Percentiles rank a stretch among this genome's conserved stretches.
Evolutionary conservation across 192 early-diverging fungal genomes (phyloP).

Genomic region (Rhizophagus clarus): DNA sequence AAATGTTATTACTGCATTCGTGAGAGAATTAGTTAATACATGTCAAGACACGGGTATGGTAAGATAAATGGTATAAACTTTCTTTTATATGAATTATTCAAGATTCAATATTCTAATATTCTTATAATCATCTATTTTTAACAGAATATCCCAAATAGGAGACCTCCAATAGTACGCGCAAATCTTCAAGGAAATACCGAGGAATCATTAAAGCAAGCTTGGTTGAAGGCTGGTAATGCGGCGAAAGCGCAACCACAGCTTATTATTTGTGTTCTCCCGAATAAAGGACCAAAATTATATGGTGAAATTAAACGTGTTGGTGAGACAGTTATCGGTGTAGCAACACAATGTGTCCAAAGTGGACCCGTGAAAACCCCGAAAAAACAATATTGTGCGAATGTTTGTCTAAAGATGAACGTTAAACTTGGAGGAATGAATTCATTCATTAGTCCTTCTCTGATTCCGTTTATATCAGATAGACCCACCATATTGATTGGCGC

Average conservation of each 20-base stretch:
- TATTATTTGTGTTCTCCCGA: slow-evolving; percentile 75
- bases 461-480: slow-evolving; percentile 64
- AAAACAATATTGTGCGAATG: slow-evolving; percentile 90
- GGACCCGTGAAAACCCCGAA: slow-evolving; percentile 75
- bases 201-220: too few relatives aligned
- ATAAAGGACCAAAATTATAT: slow-evolving; percentile 62
- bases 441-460: slow-evolving; percentile 54
- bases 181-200: too few relatives aligned
- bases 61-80: too few relatives aligned
- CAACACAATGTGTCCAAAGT: slow-evolving; percentile 87
- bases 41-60: too few relatives aligned
- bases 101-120: too few relatives aligned
- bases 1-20: too few relatives aligned
- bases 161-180: too few relatives aligned
- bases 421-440: slow-evolving; percentile 72
- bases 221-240: slow-evolving; percentile 12
- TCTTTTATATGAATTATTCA: too few relatives aligned
- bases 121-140: too few relatives aligned
- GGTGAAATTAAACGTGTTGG: slow-evolving; percentile 84
- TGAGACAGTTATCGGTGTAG: slow-evolving; percentile 85
- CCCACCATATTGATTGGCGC: slow-evolving; percentile 88
- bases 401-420: slow-evolving; percentile 70
- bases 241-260: slow-evolving; percentile 74
- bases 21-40: too few relatives aligned
- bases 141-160: too few relatives aligned